Percentiles rank a stretch among this genome's conserved stretches.
Evolutionary conservation across 2,329 filamentous ascomycete genomes (phyloP).

Genomic region (Fusarium domesticum): DNA sequence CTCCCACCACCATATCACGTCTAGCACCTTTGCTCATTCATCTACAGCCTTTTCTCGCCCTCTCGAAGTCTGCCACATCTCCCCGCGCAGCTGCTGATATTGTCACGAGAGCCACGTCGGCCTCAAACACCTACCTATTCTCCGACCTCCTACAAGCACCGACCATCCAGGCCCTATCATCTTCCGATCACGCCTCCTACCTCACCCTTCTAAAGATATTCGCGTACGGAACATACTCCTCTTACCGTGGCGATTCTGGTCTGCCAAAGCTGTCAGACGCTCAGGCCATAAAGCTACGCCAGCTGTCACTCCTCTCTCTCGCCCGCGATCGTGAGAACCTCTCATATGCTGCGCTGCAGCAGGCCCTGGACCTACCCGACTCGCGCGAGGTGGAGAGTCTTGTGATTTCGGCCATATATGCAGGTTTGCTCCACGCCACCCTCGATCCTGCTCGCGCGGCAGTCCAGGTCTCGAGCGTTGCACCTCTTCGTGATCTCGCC

Average conservation of each 20-base stretch:
- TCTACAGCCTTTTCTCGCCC: constrained; percentile 80
- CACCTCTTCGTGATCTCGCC: constrained; percentile 80
- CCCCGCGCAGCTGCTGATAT: constrained; percentile 83
- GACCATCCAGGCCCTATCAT: constrained; percentile 70
- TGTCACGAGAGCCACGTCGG: constrained; percentile 83
- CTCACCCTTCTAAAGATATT: constrained; percentile 81
- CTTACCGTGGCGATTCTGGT: constrained; percentile 54
- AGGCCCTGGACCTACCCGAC: constrained; percentile 63
- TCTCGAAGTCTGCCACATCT: constrained; percentile 81
- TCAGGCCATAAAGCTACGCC: constrained; percentile 82
- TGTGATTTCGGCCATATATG: constrained; percentile 84
- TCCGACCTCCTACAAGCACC: constrained; percentile 83
- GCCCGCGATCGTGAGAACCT: constrained; percentile 66
- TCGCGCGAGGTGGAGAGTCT: constrained; percentile 76
- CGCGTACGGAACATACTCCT: constrained; percentile 83
- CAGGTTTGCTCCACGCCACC: constrained; percentile 74
- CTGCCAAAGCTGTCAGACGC: constrained; percentile 70
- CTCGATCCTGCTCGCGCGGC: constrained; percentile 74
- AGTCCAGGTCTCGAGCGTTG: constrained; percentile 75
- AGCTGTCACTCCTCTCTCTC: constrained; percentile 83
- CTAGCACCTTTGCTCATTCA: constrained; percentile 21
- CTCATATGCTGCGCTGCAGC: constrained; percentile 67
- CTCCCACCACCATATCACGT: fast-evolving
- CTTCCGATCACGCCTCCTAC: constrained; percentile 59
- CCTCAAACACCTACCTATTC: constrained; percentile 87